Evolutionary conservation across 495 filamentous ascomycete species (phyloP), one percentile per base, ranked within the genome.

Genomic region (Xylaria venustula): DNA sequence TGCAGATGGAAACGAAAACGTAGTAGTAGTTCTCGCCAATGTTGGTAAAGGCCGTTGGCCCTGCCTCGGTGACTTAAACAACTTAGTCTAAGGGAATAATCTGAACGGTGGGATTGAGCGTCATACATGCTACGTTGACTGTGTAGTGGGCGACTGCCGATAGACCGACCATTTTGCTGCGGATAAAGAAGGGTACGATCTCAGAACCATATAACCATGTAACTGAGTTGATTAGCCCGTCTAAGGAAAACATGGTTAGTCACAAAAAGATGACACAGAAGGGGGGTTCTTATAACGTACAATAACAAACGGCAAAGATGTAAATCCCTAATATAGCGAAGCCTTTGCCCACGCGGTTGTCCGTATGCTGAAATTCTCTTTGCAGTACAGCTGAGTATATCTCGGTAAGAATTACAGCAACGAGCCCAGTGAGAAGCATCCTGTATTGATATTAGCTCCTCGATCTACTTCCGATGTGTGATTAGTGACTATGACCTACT

Each of bases 131-230:
- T 53, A 86, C 82, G 60, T 86, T 86, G 57, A 86, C 80, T 42
- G 84, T 79, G 49, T 84, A 85, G 62, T 86, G 83, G 5, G 77
- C 76, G 3, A 79, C 79, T 7, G 83, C 83, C 7, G 82, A 81
- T 7, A 86, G 59, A 17, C 83, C 83, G 81, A 86, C 84, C 3
- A 86, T 74, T 63, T 84, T 85, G 67, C 81, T 85, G 15, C 83
- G 77, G 40, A 85, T 71, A 11, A 75, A 75, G 17, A 85, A 80
- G 1, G 83, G 83, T 1, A 86, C 67, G 19, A 86, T 80, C 67
- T 86, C 83, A 26, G 83, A 81, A 12, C 83, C 83, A 60, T 86
- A 86, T 0, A 85, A 67, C 83, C 83, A 86, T 6, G 83, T 85
- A 8, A 82, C 85, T 61, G 77, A 81, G 73, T 85, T 85, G 14